phyloP scores from a whole-genome alignment of 805 yeast genomes.

The Yarrowia osloensis region DNA sequence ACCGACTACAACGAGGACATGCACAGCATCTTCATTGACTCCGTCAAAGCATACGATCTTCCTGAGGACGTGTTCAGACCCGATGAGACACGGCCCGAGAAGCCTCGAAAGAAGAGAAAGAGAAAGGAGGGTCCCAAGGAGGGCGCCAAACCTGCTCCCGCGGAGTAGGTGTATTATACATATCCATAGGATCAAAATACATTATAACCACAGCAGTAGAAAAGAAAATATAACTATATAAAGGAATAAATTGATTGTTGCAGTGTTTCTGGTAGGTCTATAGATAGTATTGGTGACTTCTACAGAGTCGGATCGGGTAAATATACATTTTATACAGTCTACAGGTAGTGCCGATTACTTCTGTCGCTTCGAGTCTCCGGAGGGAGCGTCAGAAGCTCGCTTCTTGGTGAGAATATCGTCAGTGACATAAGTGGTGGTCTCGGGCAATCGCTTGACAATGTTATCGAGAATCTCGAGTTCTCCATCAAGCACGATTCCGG shows the following conservation, averaged over 20 bases:
- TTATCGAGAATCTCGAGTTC: conserved; percentile 14
- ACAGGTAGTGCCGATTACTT: background rate
- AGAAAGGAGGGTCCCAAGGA: conserved; percentile 35
- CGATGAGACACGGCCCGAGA: conserved; percentile 74
- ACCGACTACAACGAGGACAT: conserved; percentile 61
- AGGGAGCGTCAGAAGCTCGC: background rate
- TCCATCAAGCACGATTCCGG: conserved; percentile 4
- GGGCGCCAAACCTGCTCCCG: conserved; percentile 3
- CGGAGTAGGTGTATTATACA: background rate
- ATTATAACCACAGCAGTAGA: background rate
- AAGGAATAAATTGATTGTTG: background rate
- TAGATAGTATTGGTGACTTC: too few relatives aligned
- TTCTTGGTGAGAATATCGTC: conserved; percentile 16
- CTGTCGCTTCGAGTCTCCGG: background rate
- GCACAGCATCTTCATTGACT: conserved; percentile 64
- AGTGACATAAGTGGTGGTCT: conserved; percentile 3
- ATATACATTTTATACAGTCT: background rate
- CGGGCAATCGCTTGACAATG: conserved; percentile 3
- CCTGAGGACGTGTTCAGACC: conserved; percentile 82
- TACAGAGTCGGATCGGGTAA: background rate
- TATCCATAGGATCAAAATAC: conserved; percentile 9
- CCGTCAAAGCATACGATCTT: conserved; percentile 72
- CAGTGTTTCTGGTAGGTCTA: too few relatives aligned
- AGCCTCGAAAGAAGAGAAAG: conserved; percentile 57
- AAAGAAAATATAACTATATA: background rate